Evolutionary conservation across 805 yeast genomes (phyloP), one percentile per base, ranked within the genome.

Genomic region (Schizosaccharomyces cryophilus): DNA sequence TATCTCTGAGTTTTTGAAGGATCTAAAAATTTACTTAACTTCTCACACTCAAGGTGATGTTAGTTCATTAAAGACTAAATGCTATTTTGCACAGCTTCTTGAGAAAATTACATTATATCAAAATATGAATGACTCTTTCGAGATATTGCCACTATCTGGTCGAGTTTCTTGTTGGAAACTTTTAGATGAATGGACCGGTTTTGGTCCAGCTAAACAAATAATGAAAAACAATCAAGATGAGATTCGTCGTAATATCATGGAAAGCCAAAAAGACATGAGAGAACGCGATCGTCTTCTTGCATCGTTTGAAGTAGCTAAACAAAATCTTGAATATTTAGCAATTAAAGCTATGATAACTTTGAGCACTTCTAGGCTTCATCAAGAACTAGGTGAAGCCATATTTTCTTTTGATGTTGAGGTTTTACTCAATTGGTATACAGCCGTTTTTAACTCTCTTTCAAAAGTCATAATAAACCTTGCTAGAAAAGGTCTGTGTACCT

Each of bases 101-200:
- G 89, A 87, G 63, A 84, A 80, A 62, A 80, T 85, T n/a, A 87
- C 81, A 66, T 68, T 73, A 15, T 69, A 70, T 4, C 70, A 69
- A n/a, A 70, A 71, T 19, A 74, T 78, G 1, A 61, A 66, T 2
- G 9, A 17, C 19, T n/a, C 29, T 4, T 1, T 29, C 15, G 73
- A 75, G 48, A 82, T 89, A 80, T 73, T 89, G n/a, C 90, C 95
- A 1, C 88, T 89, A 69, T 87, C 83, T 65, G 90, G 88, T 1
- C 75, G 96, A 61, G 81, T 85, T 38, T 84, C 86, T 1, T 85
- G 94, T 64, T 89, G 87, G 72, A 80, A 82, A 58, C 84, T 80
- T 66, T 73, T 93, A 62, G 89, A 85, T 65, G 95, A 87, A 69
- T 93, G 99, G 99, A 88, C 96, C 69, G 95, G 95, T 0, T 81